phyloP scores from a whole-genome alignment of 2,329 filamentous ascomycete species.

The Cladophialophora immunda region DNA sequence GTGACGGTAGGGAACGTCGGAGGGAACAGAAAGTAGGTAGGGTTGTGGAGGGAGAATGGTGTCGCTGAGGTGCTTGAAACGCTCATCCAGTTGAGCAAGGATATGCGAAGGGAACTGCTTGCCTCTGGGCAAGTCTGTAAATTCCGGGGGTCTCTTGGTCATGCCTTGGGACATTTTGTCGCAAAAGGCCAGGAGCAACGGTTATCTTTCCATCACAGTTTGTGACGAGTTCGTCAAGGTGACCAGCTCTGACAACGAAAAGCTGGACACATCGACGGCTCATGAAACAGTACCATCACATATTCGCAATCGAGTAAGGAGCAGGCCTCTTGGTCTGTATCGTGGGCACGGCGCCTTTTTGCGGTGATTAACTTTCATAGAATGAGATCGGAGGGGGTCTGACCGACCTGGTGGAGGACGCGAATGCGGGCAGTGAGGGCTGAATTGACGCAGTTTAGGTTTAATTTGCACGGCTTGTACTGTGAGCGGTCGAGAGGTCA shows the following conservation, averaged over 20 bases:
- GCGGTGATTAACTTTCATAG: constrained; percentile 10
- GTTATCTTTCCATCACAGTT: constrained; percentile 35
- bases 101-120: constrained; percentile 16
- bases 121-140: constrained; percentile 21
- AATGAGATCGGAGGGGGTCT: constrained; percentile 1
- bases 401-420: constrained; percentile 3
- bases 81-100: constrained; percentile 39
- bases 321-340: neutral
- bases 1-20: constrained; percentile 56
- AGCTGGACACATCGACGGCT: constrained; percentile 28
- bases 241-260: constrained; percentile 24
- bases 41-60: constrained; percentile 55
- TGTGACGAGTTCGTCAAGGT: constrained; percentile 23
- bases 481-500: neutral
- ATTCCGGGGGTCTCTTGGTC: constrained; percentile 28
- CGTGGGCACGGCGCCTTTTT: neutral
- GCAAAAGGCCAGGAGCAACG: constrained; percentile 20
- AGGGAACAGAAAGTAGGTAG: constrained; percentile 57
- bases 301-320: neutral
- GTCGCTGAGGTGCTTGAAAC: constrained; percentile 51
- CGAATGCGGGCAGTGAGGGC: constrained; percentile 1
- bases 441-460: neutral
- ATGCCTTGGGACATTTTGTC: constrained; percentile 39
- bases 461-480: neutral
- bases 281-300: constrained; percentile 17